Evolutionary conservation across 2,329 filamentous ascomycete species (phyloP), one percentile per base, ranked within the genome.

Genomic region (Hortaea sp.): DNA sequence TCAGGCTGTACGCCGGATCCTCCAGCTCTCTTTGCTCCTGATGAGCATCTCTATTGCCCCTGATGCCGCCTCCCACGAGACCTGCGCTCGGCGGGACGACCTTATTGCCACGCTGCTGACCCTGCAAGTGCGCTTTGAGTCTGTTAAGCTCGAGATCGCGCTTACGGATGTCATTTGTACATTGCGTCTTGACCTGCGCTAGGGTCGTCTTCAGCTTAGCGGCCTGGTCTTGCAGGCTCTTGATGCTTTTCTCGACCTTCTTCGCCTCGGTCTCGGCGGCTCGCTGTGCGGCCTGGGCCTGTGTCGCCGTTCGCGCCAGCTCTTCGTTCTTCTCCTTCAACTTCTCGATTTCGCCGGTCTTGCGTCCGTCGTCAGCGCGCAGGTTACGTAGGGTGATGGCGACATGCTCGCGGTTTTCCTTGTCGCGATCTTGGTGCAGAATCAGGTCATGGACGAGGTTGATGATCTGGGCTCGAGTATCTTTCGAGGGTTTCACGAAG

Each of bases 391-490:
- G 78, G 4, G 86, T 87, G 10, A 79, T 77, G 3, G 87, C 87
- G 13, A 95, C 74, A 30, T 81, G 82, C 66, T 95, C 90, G 58
- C 87, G 83, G 63, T 94, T 84, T 53, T 92, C 85, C 52, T 88
- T 85, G 66, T 95, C 90, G 63, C 88, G 85, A 85, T 98, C 92
- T 72, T 89, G 80, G 55, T 89, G 79, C 49, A 95, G 66, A 49
- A 98, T 87, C 56, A 98, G 69, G 63, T 98, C 92, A 66, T 98
- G 95, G 42, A 98, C 81, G 27, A 98, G 76, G 62, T 90, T 85
- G 69, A 98, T 95, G 57, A 97, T 82, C 54, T 81, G 79, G 13
- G 85, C 84, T 81, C 92, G 90, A 12, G 85, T 85, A 43, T 76
- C 78, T 60, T 77, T 76, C 34, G 78, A 73, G 12, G 77, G 78